Evolutionary conservation across 768 basidiomycete genomes (phyloP), one percentile per base, ranked within the genome.

Genomic region (Calocera cornea): DNA sequence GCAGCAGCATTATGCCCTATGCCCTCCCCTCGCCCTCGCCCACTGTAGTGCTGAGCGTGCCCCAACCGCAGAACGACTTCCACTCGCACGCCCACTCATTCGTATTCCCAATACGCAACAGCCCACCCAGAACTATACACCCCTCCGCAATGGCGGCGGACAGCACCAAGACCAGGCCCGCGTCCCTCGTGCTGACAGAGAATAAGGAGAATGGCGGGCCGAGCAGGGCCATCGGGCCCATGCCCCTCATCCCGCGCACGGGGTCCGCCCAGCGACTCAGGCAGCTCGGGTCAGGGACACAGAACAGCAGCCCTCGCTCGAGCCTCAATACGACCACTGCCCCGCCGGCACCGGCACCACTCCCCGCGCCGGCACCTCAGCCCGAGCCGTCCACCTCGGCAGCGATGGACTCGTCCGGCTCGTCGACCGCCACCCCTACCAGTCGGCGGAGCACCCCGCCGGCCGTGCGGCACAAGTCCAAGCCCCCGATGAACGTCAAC

Each of bases 401-500:
- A 60, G 54, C 54, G 3, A 27, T 27, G 7, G 54, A 60, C 27
- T 60, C 54, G 54, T 60, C 54, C 14, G 54, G 54, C 31, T 60
- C 54, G 22, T 60, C 54, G 14, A 60, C 54, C 24, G 54, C 54
- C 14, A 60, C 54, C 2, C 54, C 54, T 19, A 24, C 8, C 44
- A 47, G 44, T n/a, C n/a, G n/a, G 27, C 2, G 54, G 27, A 60
- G 54, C 11, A 31, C 11, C 8, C 2, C 54, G 24, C 54, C 54
- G 27, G 10, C 8, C 24, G 44, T 24, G 24, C 44, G 54, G 14
- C 54, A 60, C 7, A 10, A 11, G 5, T 27, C 14, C 68, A 69
- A 65, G 68, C 68, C 3, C n/a, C 67, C 60, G 54, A 66, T 40
- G 65, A 49, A 11, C 49, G 66, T 29, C 66, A 67, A 67, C 14